Evolutionary conservation across 441 rosid species (phyloP).

Genomic region (Metrosideros polymorpha): DNA sequence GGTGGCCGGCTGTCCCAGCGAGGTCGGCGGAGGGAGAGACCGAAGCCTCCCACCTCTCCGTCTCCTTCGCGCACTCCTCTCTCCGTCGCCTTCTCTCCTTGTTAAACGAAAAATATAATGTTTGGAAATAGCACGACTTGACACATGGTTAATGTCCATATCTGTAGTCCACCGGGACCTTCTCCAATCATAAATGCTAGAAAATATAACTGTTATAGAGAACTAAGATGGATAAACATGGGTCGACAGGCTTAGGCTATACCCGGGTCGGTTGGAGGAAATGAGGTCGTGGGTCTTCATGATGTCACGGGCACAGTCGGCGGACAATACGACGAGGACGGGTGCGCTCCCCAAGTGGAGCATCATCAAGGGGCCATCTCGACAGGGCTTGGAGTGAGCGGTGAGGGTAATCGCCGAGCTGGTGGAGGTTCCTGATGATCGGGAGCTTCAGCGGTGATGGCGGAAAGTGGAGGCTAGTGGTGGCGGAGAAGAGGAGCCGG

Average conservation of each 20-base stretch:
- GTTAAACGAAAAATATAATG: no score
- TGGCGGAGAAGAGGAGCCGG: background rate
- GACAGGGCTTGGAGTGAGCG: background rate
- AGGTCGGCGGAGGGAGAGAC: no score
- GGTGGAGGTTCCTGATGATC: conserved; percentile 18
- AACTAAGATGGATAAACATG: background rate
- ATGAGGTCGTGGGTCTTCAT: background rate
- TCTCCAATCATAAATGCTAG: background rate
- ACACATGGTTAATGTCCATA: background rate
- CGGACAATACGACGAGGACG: background rate
- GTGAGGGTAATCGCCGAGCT: conserved; percentile 9
- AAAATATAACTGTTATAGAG: background rate
- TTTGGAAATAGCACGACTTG: no score
- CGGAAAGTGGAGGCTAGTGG: conserved; percentile 1
- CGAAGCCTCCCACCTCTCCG: no score
- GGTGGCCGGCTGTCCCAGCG: no score
- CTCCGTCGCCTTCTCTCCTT: no score
- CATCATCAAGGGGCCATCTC: background rate
- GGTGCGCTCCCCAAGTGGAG: background rate
- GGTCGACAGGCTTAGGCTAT: background rate
- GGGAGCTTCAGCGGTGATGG: conserved; percentile 17
- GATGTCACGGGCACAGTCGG: background rate
- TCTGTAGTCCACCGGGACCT: background rate
- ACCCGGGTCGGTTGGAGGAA: background rate
- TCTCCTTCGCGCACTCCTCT: no score